These are phyloP conservation scores for Zasmidium cellare DNA, from an alignment of 2,329 filamentous ascomycete species.

Conservation along the genomic window DNA sequence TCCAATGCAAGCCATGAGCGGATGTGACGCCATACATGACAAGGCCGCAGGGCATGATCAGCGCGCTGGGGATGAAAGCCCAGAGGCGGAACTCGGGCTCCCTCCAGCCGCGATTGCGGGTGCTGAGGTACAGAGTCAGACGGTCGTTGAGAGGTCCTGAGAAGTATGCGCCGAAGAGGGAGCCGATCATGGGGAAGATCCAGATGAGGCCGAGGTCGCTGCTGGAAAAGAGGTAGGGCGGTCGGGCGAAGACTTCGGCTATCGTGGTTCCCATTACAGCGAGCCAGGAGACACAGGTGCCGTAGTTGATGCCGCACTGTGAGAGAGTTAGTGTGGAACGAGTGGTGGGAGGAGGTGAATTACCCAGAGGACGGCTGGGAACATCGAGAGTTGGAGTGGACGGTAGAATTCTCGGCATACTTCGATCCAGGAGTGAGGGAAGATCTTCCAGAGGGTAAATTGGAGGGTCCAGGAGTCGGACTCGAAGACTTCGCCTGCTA, in stretches of 20 bases:
- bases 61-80: constrained; percentile 48
- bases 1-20: constrained; percentile 54
- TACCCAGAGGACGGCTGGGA: constrained; percentile 3
- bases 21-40: neutral
- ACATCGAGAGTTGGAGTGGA: constrained; percentile 1
- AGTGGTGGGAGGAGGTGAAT: too few relatives aligned
- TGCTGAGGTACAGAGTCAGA: constrained; percentile 55
- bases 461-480: constrained; percentile 21
- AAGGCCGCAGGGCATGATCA: constrained; percentile 48
- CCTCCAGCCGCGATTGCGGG: constrained; percentile 53
- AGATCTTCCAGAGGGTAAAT: constrained; percentile 55
- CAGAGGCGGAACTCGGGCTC: constrained; percentile 55
- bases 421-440: constrained; percentile 26
- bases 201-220: constrained; percentile 49
- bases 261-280: constrained; percentile 56
- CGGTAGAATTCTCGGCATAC: constrained; percentile 7
- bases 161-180: constrained; percentile 54
- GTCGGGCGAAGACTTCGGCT: constrained; percentile 32
- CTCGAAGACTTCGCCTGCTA: constrained; percentile 12
- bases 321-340: too few relatives aligned
- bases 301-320: neutral
- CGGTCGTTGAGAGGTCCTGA: constrained; percentile 43
- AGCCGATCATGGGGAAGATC: constrained; percentile 54
- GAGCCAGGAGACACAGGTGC: constrained; percentile 40
- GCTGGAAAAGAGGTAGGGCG: neutral